Evolutionary conservation across 345 rosid species (phyloP), one percentile per base, ranked within the genome.

Genomic region (Populus simonii): DNA sequence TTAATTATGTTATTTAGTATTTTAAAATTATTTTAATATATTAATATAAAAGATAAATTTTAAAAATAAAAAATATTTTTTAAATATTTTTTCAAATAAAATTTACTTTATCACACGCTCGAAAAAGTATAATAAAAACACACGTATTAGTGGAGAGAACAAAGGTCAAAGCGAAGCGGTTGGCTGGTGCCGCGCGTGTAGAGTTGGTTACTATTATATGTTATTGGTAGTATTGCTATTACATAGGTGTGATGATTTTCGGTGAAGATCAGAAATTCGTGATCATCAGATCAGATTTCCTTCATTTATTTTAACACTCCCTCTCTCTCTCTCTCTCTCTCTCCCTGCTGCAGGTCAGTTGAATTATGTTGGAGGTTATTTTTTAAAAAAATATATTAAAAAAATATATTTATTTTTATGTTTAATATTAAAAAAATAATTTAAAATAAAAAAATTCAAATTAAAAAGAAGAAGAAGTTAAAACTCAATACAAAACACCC

Each of bases 151-250:
- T 76, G 62, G 76, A 66, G 72, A 81, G 66, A 63, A 57, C 90
- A 78, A 81, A 87, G 92, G 97, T 93, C 97, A 91, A 93, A 88
- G 92, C 72, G 85, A 80, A 80, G 92, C 90, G 87, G 93, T 86
- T 90, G 90, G 82, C 6, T 76, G 63, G 35, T 69, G 66, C 53
- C 15, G n/a, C 49, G 23, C 25, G 23, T 70, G 2, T 18, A 15
- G 9, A 3, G 51, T 11, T 10, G 36, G 11, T 43, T 13, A 27
- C 22, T 3, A 35, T n/a, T 25, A 23, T 7, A 29, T 43, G 10
- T 5, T 33, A 38, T 7, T 18, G 63, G 13, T 3, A 9, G 6
- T 9, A n/a, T 9, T 22, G 29, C 45, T 9, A 12, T 17, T 22
- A 43, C 51, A 68, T 68, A 76, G 85, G 76, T 33, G 88, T 84